phyloP scores from a whole-genome alignment of 2,329 filamentous ascomycete species.

The Aspergillus hiratsukae region DNA sequence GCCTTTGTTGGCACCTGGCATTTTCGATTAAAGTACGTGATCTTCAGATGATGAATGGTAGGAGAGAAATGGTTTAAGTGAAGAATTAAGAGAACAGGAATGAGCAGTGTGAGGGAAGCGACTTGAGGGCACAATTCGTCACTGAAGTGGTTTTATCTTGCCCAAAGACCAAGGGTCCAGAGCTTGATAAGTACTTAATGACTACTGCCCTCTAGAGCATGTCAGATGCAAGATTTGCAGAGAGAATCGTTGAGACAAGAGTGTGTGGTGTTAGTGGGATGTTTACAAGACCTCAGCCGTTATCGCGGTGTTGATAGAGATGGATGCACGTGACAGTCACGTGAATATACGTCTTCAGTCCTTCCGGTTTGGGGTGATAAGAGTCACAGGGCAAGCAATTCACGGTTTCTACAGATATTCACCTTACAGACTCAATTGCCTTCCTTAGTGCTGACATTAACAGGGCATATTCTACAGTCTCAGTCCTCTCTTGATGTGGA shows the following conservation, averaged over 20 bases:
- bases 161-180: not conserved
- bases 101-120: not conserved
- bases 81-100: not conserved
- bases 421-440: not conserved
- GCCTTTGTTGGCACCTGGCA: constrained; percentile 45
- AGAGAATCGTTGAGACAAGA: not conserved
- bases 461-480: not conserved
- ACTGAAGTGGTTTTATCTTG: not conserved
- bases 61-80: not conserved
- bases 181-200: not conserved
- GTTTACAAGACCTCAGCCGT: not conserved
- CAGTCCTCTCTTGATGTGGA: not conserved
- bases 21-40: constrained; percentile 16
- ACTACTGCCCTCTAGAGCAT: not conserved
- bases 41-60: not conserved
- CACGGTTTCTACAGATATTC: not conserved
- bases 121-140: not conserved
- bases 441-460: not conserved
- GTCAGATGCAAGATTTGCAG: not conserved
- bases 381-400: not conserved
- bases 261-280: not conserved
- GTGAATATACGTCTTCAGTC: not conserved
- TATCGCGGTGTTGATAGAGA: not conserved
- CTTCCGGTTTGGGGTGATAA: not conserved
- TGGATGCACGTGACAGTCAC: not conserved